Evolutionary conservation across 2,329 filamentous ascomycete genomes (phyloP).

Genomic region (Lecanicillium sp.): DNA sequence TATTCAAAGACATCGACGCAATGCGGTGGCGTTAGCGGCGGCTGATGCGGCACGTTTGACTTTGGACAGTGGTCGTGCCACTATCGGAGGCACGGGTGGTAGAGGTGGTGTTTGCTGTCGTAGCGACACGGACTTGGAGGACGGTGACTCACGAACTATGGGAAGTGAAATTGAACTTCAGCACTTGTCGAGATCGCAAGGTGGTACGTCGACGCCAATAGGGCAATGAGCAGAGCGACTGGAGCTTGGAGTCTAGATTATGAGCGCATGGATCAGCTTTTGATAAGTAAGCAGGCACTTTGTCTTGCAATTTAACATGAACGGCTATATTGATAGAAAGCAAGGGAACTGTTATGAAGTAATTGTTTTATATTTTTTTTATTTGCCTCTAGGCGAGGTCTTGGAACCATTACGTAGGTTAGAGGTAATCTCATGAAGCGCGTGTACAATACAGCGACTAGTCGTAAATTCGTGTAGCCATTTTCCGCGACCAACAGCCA

Average conservation of each 20-base stretch:
- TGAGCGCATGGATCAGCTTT: conserved; percentile 3
- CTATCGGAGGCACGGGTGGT: neutral
- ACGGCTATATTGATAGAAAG: too few species aligned
- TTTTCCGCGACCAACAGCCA: too few species aligned
- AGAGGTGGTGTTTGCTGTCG: conserved; percentile 4
- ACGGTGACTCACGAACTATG: conserved; percentile 8
- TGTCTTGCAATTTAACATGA: too few species aligned
- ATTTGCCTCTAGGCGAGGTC: too few species aligned
- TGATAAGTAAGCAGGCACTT: too few species aligned
- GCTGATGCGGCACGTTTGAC: conserved; percentile 1
- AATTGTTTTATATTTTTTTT: too few species aligned
- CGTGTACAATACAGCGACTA: too few species aligned
- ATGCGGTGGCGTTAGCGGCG: conserved; percentile 3
- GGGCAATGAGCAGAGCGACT: neutral
- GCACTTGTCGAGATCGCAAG: conserved; percentile 4
- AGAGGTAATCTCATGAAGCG: too few species aligned
- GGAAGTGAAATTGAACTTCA: conserved; percentile 10
- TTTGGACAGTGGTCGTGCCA: neutral
- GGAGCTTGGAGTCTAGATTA: neutral
- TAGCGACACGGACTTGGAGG: conserved; percentile 10
- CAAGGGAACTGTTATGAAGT: too few species aligned
- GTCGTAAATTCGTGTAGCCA: too few species aligned
- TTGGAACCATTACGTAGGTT: too few species aligned
- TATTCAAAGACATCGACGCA: conserved; percentile 4
- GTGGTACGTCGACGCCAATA: neutral